A percentile compares a stretch with the other conserved stretches of the same genome.
Conservation (phyloP, 192 early-diverging fungal genomes). For the Obelidium mucronatum region DNA sequence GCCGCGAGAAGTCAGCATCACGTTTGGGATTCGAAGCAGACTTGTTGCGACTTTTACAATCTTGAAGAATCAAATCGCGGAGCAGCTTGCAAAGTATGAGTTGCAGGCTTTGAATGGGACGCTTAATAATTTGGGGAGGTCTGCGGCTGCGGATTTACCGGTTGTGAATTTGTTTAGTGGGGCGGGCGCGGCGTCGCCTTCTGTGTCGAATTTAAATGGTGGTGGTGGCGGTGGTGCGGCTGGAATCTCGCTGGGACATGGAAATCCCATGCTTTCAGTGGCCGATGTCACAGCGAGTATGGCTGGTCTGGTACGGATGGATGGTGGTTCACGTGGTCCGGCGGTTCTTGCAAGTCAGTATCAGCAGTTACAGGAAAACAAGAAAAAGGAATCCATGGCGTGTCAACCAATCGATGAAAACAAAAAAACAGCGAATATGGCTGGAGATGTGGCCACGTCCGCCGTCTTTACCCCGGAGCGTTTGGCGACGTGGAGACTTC, state of each 20-base stretch:
- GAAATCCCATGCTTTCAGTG: background rate
- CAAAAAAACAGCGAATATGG: background rate
- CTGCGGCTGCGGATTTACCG: conserved; percentile 2
- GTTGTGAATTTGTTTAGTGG: conserved; percentile 1
- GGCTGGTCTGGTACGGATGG: conserved; percentile 8
- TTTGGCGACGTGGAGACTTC: conserved; percentile 17
- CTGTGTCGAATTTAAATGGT: background rate
- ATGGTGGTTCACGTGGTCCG: conserved; percentile 5
- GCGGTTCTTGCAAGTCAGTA: conserved; percentile 15
- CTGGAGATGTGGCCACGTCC: conserved; percentile 9
- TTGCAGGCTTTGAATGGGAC: background rate
- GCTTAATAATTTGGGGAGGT: background rate
- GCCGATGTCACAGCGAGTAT: conserved; percentile 9
- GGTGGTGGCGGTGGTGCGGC: background rate
- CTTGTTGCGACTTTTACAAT: conserved; percentile 23
- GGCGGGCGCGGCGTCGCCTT: background rate
- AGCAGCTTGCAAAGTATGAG: conserved; percentile 13
- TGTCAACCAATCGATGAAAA: conserved; percentile 17
- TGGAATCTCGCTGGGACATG: background rate
- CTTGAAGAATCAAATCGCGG: conserved; percentile 13
- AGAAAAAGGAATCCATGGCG: background rate
- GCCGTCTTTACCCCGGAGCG: conserved; percentile 1
- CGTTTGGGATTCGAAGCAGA: conserved; percentile 31
- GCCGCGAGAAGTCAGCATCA: conserved; percentile 51
- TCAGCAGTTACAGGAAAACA: conserved; percentile 14